Percentiles rank a stretch among this genome's conserved stretches.
These are phyloP conservation scores for Chlorella sp. DNA, from an alignment of 139 green algal species.

Conservation along the genomic window DNA sequence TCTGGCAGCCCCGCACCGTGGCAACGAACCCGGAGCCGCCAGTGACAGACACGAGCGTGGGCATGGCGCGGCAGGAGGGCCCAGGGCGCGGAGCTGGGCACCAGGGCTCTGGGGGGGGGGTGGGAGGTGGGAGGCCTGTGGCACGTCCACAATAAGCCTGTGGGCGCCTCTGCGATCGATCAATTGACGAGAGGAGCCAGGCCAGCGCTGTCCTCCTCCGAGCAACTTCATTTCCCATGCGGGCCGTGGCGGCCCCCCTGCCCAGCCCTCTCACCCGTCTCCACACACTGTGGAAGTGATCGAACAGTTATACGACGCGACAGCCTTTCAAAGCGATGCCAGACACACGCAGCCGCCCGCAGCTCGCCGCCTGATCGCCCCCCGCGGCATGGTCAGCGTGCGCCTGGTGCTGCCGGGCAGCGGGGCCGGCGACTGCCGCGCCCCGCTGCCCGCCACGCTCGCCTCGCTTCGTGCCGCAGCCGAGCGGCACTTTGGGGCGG, in stretches of 20 bases:
- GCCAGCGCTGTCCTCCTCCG: too few relatives aligned
- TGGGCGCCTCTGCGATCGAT: neutral
- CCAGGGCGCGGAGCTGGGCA: too few relatives aligned
- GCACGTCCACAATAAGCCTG: neutral
- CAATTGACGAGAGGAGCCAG: neutral
- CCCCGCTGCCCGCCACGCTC: too few relatives aligned
- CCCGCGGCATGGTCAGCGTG: neutral
- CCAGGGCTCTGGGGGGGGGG: neutral
- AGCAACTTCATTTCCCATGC: too few relatives aligned
- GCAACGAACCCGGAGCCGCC: slow-evolving; percentile 57
- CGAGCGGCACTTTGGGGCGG: slow-evolving; percentile 12
- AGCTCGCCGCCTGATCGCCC: neutral
- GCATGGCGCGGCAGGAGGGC: neutral
- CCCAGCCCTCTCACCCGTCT: too few relatives aligned
- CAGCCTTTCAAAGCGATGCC: too few relatives aligned
- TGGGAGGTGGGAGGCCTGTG: neutral
- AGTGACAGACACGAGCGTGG: slow-evolving; percentile 40
- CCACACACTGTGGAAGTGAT: neutral
- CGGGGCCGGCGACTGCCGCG: neutral
- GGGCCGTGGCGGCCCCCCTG: too few relatives aligned
- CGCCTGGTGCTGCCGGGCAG: slow-evolving; percentile 19
- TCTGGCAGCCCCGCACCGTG: neutral
- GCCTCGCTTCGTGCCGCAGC: neutral
- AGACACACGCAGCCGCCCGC: neutral
- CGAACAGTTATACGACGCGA: neutral